Conservation (phyloP, 176 grass and related monocot species). For the Juncus effusus region DNA sequence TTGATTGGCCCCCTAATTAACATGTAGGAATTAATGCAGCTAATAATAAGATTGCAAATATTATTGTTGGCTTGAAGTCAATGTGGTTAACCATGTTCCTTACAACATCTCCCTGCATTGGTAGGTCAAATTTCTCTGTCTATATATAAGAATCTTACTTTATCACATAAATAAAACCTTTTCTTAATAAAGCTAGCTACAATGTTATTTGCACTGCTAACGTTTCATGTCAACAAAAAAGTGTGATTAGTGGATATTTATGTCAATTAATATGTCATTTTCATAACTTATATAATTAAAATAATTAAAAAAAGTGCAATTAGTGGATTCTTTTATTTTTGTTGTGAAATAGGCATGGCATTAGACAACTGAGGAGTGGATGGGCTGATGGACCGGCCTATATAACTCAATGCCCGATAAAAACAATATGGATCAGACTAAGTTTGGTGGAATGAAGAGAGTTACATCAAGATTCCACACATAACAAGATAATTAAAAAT, state of each 20-base stretch:
- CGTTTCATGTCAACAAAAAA: not conserved
- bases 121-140: slow-evolving; percentile 14
- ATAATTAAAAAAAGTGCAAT: not conserved
- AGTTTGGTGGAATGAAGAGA: slow-evolving; percentile 28
- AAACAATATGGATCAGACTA: slow-evolving; percentile 3
- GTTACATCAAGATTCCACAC: slow-evolving; percentile 16
- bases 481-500: too few species aligned
- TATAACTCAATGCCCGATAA: slow-evolving; percentile 64
- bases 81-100: slow-evolving; percentile 50
- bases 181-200: not conserved
- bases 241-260: slow-evolving; percentile 30
- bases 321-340: not conserved
- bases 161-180: not conserved
- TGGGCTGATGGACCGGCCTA: slow-evolving; percentile 76
- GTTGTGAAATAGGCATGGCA: slow-evolving; percentile 40
- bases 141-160: slow-evolving; percentile 11
- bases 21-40: too few species aligned
- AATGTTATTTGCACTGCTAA: slow-evolving; percentile 16
- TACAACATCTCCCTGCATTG: slow-evolving; percentile 65
- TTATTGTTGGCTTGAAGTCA: slow-evolving; percentile 19
- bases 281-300: not conserved
- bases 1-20: too few species aligned
- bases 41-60: too few species aligned
- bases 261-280: too few species aligned
- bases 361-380: slow-evolving; percentile 47